These are phyloP conservation scores for Vitis hybrid DNA, from an alignment of 177 flowering plant genomes.

Conservation along the genomic window DNA sequence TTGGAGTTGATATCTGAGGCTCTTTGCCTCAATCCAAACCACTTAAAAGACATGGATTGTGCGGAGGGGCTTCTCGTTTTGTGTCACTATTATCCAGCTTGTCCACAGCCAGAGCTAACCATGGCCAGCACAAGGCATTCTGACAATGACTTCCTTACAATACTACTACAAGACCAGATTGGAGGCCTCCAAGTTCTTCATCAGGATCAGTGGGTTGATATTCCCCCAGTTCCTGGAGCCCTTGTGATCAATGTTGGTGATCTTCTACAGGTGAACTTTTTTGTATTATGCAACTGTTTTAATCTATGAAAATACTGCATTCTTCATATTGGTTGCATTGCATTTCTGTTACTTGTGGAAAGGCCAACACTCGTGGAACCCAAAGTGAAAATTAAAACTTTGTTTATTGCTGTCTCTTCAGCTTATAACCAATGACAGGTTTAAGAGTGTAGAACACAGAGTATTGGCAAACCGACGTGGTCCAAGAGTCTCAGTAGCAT, in stretches of 20 bases:
- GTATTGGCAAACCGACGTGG: slow-evolving; percentile 7
- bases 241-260: slow-evolving; percentile 15
- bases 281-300: no score
- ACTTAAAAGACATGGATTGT: background rate
- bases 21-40: slow-evolving; percentile 9
- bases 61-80: slow-evolving; percentile 5
- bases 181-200: slow-evolving; percentile 3
- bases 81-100: slow-evolving; percentile 18
- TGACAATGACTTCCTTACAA: slow-evolving; percentile 15
- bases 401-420: background rate
- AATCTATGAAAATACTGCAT: no score
- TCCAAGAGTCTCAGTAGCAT: slow-evolving; percentile 21
- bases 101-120: slow-evolving; percentile 21
- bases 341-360: no score
- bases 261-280: slow-evolving; percentile 12
- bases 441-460: slow-evolving; percentile 18
- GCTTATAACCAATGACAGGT: slow-evolving; percentile 20
- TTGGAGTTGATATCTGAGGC: slow-evolving; percentile 19
- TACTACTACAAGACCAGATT: slow-evolving; percentile 14
- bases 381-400: no score
- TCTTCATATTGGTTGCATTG: no score
- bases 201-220: slow-evolving; percentile 3
- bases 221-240: slow-evolving; percentile 17
- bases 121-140: slow-evolving; percentile 11
- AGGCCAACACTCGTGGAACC: no score